Base-by-base conservation (phyloP, 345 rosid species). In the Salix suchowensis region DNA sequence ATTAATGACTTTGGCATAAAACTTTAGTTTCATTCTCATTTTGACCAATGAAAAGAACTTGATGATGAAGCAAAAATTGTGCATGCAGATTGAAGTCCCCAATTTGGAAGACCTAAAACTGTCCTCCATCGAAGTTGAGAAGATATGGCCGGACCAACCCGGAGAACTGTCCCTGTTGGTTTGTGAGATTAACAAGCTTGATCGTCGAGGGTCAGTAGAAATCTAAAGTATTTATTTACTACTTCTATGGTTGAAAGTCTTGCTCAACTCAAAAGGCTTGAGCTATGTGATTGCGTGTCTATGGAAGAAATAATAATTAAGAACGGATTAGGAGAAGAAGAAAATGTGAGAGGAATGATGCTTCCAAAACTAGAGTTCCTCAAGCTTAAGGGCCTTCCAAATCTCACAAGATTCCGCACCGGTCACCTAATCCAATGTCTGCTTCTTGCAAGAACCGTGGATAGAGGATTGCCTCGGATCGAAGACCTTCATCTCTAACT, bases 171-270 rank as follows among this genome's bases (percentile, higher is more conserved):
- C 37, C 37, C 61, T 24, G 5, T 24, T n/a, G 65, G 3, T 13
- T 70, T 65, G 24, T 46, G 50, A 82, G 67, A 13, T 58, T 74
- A 52, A 60, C 72, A 19, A 4, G 5, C 8, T 60, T 82, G 65
- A 23, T 0, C 2, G 42, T 78, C 21, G 8, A 34, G 2, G 61
- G 39, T n/a, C 16, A 78, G 84, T 36, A 5, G 16, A 9, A 44
- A 67, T 44, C 60, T 78, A 4, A 75, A 64, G n/a, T 71, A 55
- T 61, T 18, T 82, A 15, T 74, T 77, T 7, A 12, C 75, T 21
- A 65, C 66, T 24, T 74, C 70, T 13, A 50, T 32, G 34, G 30
- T 54, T 23, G 42, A 21, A 69, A 60, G 55, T 13, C 79, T 77
- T 21, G 61, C 15, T 2, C 23, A 70, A 21, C 74, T 77, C 24